phyloP scores from a whole-genome alignment of 441 rosid species.

The Erysimum cheiri region DNA sequence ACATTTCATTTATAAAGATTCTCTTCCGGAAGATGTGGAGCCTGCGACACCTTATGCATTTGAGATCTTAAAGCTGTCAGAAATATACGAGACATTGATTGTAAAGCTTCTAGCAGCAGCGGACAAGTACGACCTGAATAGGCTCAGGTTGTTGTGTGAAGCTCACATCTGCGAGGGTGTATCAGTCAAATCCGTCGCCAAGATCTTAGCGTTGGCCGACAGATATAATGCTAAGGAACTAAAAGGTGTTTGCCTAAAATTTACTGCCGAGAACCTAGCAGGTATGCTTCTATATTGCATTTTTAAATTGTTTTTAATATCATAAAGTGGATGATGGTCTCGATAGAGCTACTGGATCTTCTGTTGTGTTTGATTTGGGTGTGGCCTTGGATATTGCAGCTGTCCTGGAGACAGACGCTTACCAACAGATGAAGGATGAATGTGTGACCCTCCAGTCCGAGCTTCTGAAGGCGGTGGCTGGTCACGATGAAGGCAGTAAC shows the following conservation, averaged over 20 bases:
- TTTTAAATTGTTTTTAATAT: not conserved
- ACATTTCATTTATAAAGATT: slow-evolving; percentile 73
- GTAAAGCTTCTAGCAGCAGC: slow-evolving; percentile 76
- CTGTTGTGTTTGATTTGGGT: slow-evolving; percentile 25
- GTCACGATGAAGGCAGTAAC: slow-evolving; percentile 67
- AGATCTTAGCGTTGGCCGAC: slow-evolving; percentile 86
- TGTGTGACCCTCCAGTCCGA: slow-evolving; percentile 78
- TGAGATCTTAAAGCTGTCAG: slow-evolving; percentile 55
- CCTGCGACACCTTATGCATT: slow-evolving; percentile 41
- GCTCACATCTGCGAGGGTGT: slow-evolving; percentile 80
- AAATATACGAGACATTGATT: slow-evolving; percentile 64
- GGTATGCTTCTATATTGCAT: slow-evolving; percentile 54
- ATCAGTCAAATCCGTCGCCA: slow-evolving; percentile 72
- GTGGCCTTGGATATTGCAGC: slow-evolving; percentile 52
- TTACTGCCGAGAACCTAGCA: slow-evolving; percentile 75
- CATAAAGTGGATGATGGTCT: slow-evolving; percentile 3
- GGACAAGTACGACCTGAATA: slow-evolving; percentile 73
- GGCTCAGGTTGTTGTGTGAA: slow-evolving; percentile 81
- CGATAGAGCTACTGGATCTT: not conserved
- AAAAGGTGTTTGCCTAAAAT: slow-evolving; percentile 74
- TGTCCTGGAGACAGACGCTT: slow-evolving; percentile 91
- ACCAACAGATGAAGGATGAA: slow-evolving; percentile 77
- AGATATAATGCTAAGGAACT: slow-evolving; percentile 77
- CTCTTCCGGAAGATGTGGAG: slow-evolving; percentile 72
- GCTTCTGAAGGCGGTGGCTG: slow-evolving; percentile 83